phyloP scores from a whole-genome alignment of 2,329 filamentous ascomycete genomes.

The Xylaria sp. region DNA sequence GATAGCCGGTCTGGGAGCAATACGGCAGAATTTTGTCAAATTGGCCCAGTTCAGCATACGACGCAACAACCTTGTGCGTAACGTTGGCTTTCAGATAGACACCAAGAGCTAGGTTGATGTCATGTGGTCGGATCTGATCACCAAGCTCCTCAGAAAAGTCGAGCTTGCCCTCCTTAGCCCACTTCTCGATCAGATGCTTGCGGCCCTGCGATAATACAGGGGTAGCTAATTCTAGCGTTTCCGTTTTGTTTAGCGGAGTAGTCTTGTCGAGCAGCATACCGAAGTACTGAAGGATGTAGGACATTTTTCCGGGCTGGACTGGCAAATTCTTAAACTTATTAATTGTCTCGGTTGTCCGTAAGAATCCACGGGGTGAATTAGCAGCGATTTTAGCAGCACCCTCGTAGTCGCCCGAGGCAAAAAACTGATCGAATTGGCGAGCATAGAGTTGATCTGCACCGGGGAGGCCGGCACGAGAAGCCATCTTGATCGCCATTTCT shows the following conservation, averaged over 20 bases:
- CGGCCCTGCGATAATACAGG: conserved; percentile 92
- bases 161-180: conserved; percentile 95
- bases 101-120: conserved; percentile 82
- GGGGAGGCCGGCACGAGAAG: conserved; percentile 89
- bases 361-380: conserved; percentile 93
- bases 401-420: conserved; percentile 78
- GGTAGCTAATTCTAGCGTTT: conserved; percentile 90
- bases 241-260: conserved; percentile 79
- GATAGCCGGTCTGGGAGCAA: conserved; percentile 81
- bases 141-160: conserved; percentile 96
- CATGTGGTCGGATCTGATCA: conserved; percentile 89
- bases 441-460: conserved; percentile 93
- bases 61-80: conserved; percentile 91
- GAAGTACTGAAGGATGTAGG: conserved; percentile 95
- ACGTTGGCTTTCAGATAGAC: conserved; percentile 93
- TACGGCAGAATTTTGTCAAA: conserved; percentile 98
- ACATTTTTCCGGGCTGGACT: conserved; percentile 82
- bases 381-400: conserved; percentile 96
- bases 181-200: conserved; percentile 96
- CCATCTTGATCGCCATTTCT: conserved; percentile 92
- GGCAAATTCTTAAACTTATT: conserved; percentile 92
- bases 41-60: conserved; percentile 92
- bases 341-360: conserved; percentile 93
- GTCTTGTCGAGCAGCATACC: conserved; percentile 97
- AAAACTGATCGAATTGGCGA: conserved; percentile 88